Evolutionary conservation across 345 rosid genomes (phyloP).

Genomic region (Mallotus nudiflorus): DNA sequence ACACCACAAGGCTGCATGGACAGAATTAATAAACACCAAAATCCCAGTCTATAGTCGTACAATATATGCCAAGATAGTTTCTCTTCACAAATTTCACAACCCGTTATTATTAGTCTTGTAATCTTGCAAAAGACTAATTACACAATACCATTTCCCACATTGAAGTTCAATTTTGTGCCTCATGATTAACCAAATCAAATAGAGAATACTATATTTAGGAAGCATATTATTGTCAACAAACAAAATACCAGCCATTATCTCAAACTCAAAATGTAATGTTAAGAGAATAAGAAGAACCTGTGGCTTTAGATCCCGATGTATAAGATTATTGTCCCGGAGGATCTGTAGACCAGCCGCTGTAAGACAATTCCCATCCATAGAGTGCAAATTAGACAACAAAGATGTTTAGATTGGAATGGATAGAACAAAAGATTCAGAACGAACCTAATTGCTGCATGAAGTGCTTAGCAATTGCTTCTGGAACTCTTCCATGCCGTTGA

Average conservation of each 20-base stretch:
- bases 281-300: conserved; percentile 54
- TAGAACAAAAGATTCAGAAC: conserved; percentile 8
- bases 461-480: conserved; percentile 79
- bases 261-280: background rate
- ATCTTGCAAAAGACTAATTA: background rate
- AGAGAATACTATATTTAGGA: too few relatives aligned
- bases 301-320: conserved; percentile 95
- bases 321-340: conserved; percentile 89
- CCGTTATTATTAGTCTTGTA: conserved; percentile 6
- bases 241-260: too few relatives aligned
- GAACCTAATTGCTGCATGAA: conserved; percentile 92
- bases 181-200: background rate
- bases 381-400: conserved; percentile 7
- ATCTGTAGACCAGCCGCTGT: conserved; percentile 83
- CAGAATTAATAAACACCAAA: conserved; percentile 14
- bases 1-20: conserved; percentile 1
- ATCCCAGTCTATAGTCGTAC: conserved; percentile 3
- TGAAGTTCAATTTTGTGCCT: background rate
- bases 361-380: conserved; percentile 18
- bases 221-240: background rate
- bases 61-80: background rate
- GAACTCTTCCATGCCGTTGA: conserved; percentile 69
- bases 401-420: background rate
- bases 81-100: background rate
- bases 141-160: background rate